Conservation (phyloP, 2,329 filamentous ascomycete genomes). For the Fonsecaea nubica region DNA sequence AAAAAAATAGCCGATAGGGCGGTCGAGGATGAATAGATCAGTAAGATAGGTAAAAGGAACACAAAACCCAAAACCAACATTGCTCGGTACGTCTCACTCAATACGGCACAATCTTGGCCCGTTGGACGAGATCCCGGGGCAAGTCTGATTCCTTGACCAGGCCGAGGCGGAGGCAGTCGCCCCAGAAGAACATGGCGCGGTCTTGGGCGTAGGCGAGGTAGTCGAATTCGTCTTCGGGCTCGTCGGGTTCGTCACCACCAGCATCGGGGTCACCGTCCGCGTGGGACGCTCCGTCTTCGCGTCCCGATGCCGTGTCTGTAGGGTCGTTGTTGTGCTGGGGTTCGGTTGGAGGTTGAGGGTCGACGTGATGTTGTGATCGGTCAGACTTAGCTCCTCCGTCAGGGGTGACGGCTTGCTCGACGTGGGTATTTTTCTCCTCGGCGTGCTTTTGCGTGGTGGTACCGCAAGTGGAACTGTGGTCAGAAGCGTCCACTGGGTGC, state of each 20-base stretch:
- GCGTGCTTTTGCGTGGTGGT: neutral
- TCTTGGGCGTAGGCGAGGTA: conserved; percentile 92
- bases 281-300: neutral
- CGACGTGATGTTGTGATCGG: no score
- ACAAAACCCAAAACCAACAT: no score
- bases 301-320: neutral
- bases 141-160: conserved; percentile 77
- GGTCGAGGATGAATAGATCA: no score
- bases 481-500: neutral
- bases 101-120: conserved; percentile 61
- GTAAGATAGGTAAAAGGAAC: no score
- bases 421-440: neutral
- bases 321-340: neutral
- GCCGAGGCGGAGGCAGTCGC: conserved; percentile 80
- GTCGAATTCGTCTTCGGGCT: conserved; percentile 80
- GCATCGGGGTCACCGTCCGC: neutral
- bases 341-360: neutral
- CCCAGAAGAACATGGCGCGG: conserved; percentile 91
- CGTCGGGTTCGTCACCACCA: conserved; percentile 44
- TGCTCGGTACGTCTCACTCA: conserved; percentile 16
- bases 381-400: neutral
- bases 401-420: neutral
- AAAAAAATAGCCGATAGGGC: no score
- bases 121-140: conserved; percentile 67
- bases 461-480: neutral